Conservation (phyloP, 1,284 basidiomycete genomes). For the Boletellus deceptivus region DNA sequence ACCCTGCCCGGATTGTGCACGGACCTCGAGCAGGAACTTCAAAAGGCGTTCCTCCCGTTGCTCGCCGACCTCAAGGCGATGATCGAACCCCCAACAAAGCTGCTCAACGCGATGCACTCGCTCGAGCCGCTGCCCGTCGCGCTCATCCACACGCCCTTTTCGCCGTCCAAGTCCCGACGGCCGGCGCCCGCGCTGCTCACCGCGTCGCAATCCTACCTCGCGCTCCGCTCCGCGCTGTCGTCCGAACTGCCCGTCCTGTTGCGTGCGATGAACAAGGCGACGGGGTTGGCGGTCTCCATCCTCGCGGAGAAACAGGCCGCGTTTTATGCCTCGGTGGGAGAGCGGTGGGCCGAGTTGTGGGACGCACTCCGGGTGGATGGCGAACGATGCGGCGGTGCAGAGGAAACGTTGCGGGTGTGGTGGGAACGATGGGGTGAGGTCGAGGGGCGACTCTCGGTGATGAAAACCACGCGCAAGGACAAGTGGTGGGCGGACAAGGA, state of each 20-base stretch:
- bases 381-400: slow-evolving; percentile 61
- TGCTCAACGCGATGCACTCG: slow-evolving; percentile 67
- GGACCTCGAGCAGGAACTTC: slow-evolving; percentile 50
- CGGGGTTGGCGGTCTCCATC: slow-evolving; percentile 47
- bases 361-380: slow-evolving; percentile 73
- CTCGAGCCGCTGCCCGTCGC: slow-evolving; percentile 66
- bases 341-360: slow-evolving; percentile 74
- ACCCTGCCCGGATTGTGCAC: slow-evolving; percentile 53
- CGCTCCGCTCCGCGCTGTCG: slow-evolving; percentile 65
- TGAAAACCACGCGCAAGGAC: slow-evolving; percentile 42
- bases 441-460: slow-evolving; percentile 43
- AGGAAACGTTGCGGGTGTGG: slow-evolving; percentile 71
- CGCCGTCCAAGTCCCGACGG: slow-evolving; percentile 49
- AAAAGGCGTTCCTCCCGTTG: slow-evolving; percentile 51
- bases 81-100: slow-evolving; percentile 57
- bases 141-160: slow-evolving; percentile 59
- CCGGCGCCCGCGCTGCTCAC: slow-evolving; percentile 62
- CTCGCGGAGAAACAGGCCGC: slow-evolving; percentile 54
- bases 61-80: slow-evolving; percentile 55
- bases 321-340: slow-evolving; percentile 58
- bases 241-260: slow-evolving; percentile 67
- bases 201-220: slow-evolving; percentile 71
- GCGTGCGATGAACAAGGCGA: slow-evolving; percentile 54
- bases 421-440: slow-evolving; percentile 61
- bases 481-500: slow-evolving; percentile 34